Evolutionary conservation across 257 asterid genomes (phyloP), one percentile per base, ranked within the genome.

Genomic region (Solanum lycopersicoides): DNA sequence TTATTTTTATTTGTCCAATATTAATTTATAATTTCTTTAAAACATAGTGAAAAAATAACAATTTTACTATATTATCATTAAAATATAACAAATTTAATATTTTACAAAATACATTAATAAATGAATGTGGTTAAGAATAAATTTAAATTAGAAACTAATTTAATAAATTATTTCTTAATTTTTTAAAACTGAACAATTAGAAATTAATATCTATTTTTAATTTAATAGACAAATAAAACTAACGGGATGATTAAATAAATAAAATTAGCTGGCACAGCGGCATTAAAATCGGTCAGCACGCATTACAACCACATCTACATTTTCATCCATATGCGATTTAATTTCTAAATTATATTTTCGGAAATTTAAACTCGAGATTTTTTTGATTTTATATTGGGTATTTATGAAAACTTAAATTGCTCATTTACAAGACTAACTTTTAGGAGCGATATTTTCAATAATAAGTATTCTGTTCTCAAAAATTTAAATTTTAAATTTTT

Each of bases 281-380:
- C 71, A 1, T 63, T n/a, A 5, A n/a, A n/a, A 15, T 63, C 15
- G 32, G 71, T n/a, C 71, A 63, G 15, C 7, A n/a, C 15, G 7
- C 71, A 4, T 63, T 21, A 60, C 32, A 10, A 63, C 16, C 12
- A 2, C 35, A 25, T 18, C 73, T 25, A 25, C 18, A 68, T 13
- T 68, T 65, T n/a, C 34, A 1, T 21, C 0, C 32, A 65, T 18
- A 65, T 11, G 12, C n/a, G n/a, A 18, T 56, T 56, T 56, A 56
- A 56, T 56, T 1, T 1, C 65, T 56, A 56, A 1, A 18, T 53
- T 50, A 50, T 6, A 1, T 53, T 53, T 6, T 0, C 10, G 0
- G 0, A 0, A 53, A 53, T 53, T 53, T 0, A 18, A 56, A 56
- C 0, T 56, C 2, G 0, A 7, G 11, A 7, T 10, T 10, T 7